phyloP scores from a whole-genome alignment of 768 basidiomycete genomes.

The Psilocybe cubensis region DNA sequence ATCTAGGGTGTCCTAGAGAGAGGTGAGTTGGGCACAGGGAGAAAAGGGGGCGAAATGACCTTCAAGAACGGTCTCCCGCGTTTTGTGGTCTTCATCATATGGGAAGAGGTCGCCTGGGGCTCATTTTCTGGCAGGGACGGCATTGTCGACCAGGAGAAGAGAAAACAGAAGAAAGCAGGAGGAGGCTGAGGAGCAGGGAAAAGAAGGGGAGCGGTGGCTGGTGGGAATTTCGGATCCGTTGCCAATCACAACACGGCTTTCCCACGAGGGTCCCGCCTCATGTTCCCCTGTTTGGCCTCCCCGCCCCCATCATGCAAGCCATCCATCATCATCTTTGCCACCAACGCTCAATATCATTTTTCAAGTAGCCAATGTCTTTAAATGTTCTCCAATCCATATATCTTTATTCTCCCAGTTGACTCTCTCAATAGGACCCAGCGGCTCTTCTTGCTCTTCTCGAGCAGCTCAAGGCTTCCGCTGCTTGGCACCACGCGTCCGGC shows the following conservation, averaged over 20 bases:
- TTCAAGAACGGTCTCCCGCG: constrained; percentile 93
- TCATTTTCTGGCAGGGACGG: constrained; percentile 43
- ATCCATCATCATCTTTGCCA: too few species aligned
- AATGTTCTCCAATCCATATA: not conserved
- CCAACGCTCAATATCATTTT: too few species aligned
- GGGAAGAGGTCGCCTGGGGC: constrained; percentile 70
- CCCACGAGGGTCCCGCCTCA: constrained; percentile 44
- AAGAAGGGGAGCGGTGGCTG: constrained; percentile 24
- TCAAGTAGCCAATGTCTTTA: too few species aligned
- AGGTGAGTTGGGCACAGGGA: not conserved
- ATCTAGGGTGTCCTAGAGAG: constrained; percentile 89
- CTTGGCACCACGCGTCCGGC: too few species aligned
- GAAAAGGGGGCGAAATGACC: constrained; percentile 40
- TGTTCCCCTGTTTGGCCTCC: constrained; percentile 39
- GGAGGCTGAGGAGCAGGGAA: constrained; percentile 27
- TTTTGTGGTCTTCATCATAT: constrained; percentile 99
- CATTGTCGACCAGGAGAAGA: constrained; percentile 58
- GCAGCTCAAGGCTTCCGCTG: constrained; percentile 65
- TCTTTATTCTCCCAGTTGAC: not conserved
- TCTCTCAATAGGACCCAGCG: constrained; percentile 55
- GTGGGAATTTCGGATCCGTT: constrained; percentile 47
- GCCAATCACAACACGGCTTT: constrained; percentile 42
- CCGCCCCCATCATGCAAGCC: too few species aligned
- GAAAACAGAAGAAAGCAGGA: constrained; percentile 36
- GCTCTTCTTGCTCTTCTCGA: constrained; percentile 75